A percentile compares a stretch with the other conserved stretches of the same genome.
Conservation (phyloP, 2,329 filamentous ascomycete species). For the Trichoderma oligosporum region DNA sequence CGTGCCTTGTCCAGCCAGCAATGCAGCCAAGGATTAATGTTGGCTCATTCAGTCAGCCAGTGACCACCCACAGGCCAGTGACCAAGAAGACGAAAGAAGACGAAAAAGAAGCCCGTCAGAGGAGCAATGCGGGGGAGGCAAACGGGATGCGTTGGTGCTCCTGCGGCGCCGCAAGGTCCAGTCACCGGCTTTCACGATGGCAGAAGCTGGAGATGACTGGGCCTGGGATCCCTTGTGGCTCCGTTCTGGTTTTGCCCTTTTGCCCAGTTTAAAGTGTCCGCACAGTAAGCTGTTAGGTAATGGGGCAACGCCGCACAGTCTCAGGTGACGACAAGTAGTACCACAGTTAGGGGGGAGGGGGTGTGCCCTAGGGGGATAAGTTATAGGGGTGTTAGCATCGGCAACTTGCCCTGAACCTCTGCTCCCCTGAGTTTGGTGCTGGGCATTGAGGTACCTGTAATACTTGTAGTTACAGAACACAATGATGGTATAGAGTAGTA, state of each 20-base stretch:
- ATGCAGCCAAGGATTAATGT: too few species aligned
- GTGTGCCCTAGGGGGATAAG: background rate
- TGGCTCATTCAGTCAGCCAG: too few species aligned
- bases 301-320: background rate
- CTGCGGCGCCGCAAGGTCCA: conserved; percentile 10
- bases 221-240: too few species aligned
- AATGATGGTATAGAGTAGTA: too few species aligned
- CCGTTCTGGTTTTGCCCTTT: too few species aligned
- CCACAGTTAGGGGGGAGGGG: background rate
- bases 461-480: too few species aligned
- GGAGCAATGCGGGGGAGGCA: background rate
- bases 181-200: conserved; percentile 8
- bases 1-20: background rate
- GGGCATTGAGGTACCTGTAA: background rate
- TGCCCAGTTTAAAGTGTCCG: conserved; percentile 2
- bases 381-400: conserved; percentile 6
- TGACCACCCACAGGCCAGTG: too few species aligned
- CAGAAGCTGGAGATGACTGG: conserved; percentile 4
- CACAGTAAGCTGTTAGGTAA: conserved; percentile 10
- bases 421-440: background rate
- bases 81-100: background rate
- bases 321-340: conserved; percentile 12
- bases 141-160: background rate
- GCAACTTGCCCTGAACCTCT: background rate
- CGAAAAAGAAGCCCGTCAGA: background rate